Evolutionary conservation across 148 eudicot genomes (phyloP), one percentile per base, ranked within the genome.

Genomic region (Salicornia ramosissima): DNA sequence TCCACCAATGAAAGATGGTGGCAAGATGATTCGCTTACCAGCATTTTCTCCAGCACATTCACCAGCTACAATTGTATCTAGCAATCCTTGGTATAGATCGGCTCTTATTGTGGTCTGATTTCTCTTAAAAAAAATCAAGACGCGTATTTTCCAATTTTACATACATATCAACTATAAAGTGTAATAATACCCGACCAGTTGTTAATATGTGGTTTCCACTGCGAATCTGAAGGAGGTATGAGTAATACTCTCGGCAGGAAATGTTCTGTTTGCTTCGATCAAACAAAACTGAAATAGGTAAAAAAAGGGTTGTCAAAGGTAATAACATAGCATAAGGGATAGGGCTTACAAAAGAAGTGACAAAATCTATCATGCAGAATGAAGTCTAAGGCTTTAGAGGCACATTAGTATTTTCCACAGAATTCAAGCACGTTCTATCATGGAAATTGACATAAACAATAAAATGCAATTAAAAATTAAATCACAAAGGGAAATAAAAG

Each of bases 181-280:
- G 62, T 16, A 19, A 45, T 6, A 68, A 16, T 12, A 68, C 6
- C 0, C 62, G 11, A 2, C 50, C 24, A 0, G 33, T 7, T 13
- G 18, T 6, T 0, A 53, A 13, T 0, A 68, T 1, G 15, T 10
- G 25, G 13, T 68, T 39, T 0, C 33, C 1, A 5, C 0, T 1
- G 0, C 49, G 31, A 10, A 68, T 68, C 36, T 68, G 71, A 0
- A 68, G n/a, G 0, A 10, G 8, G 21, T 21, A 53, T 0, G 43
- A n/a, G 15, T 68, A 68, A 12, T 53, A 68, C 31, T 53, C 61
- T 10, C 62, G 22, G n/a, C 21, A 26, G 12, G 71, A 68, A 13
- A 52, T 12, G 0, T 5, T 12, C 7, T 15, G 19, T 43, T 43
- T 59, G 0, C 28, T 30, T 0, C 5, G 24, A 25, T 10, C 21